phyloP scores from a whole-genome alignment of 2,329 filamentous ascomycete genomes.

The Monascus ruber region DNA sequence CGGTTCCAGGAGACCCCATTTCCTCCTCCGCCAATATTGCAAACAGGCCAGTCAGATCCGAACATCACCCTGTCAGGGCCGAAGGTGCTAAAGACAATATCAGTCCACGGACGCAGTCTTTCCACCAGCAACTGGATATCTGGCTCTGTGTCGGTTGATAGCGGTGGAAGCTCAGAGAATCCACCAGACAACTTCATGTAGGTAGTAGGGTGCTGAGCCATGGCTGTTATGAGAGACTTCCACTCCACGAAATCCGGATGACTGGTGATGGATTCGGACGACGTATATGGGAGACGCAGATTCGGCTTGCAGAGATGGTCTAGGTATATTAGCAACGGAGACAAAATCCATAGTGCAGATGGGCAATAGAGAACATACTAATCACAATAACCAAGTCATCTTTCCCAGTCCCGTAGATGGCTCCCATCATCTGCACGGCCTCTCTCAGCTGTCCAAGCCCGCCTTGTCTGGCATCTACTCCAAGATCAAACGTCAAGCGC shows the following conservation, averaged over 20 bases:
- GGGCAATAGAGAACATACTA: conserved; percentile 31
- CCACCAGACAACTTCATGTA: conserved; percentile 88
- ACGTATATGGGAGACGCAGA: conserved; percentile 46
- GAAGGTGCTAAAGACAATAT: conserved; percentile 61
- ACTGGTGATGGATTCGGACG: conserved; percentile 22
- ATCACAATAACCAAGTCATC: conserved; percentile 57
- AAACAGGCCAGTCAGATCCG: conserved; percentile 88
- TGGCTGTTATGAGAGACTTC: conserved; percentile 55
- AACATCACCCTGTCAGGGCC: conserved; percentile 69
- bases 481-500: conserved; percentile 67
- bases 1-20: conserved; percentile 56
- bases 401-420: conserved; percentile 45
- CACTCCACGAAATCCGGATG: conserved; percentile 55
- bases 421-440: conserved; percentile 57
- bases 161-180: conserved; percentile 63
- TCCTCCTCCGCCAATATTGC: conserved; percentile 53
- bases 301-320: conserved; percentile 89
- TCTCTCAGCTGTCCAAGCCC: conserved; percentile 65
- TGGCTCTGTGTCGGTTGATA: conserved; percentile 9
- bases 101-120: conserved; percentile 58
- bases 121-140: conserved; percentile 35
- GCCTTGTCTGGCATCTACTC: conserved; percentile 67
- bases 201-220: conserved; percentile 53
- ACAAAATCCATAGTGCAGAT: neutral
- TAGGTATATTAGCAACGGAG: conserved; percentile 22